Evolutionary conservation across 2,329 filamentous ascomycete genomes (phyloP), one percentile per base, ranked within the genome.

Genomic region (Domatiomyces catenatus): DNA sequence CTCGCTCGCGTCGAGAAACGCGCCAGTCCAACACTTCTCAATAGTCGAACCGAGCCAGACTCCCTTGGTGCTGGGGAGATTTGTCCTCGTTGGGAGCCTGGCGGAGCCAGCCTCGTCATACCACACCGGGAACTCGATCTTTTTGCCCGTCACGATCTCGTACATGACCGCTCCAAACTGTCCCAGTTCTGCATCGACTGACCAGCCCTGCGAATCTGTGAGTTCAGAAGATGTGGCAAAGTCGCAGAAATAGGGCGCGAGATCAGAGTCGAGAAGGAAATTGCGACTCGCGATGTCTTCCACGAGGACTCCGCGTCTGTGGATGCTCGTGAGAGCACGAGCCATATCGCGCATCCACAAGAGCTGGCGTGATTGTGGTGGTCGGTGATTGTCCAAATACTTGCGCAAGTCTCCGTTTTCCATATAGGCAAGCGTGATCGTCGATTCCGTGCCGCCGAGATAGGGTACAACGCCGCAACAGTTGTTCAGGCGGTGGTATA

Each of bases 111-210:
- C 32, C 43, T 47, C 56, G 48, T 46, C 57, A 58, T 19, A 39
- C 43, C 50, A 52, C 22, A 64, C 48, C 48, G 61, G 57, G 45
- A 62, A 59, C 19, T 59, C 52, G 49, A 52, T 61, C n/a, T 53
- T 50, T 7, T n/a, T 36, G 18, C 55, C 56, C 12, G 60, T 59
- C 10, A 59, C 46, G 39, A 64, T 54, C 51, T 64, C 59, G 49
- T 61, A 65, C 42, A 63, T 61, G n/a, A 64, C 62, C 26, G 58
- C 52, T 6, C 61, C 62, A 17, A 66, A 55, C 17, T 59, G 57
- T 2, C 60, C 60, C 43, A 66, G 60, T 49, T 66, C 61, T 10
- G 56, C 62, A 19, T 56, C n/a, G n/a, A n/a, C n/a, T n/a, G n/a
- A n/a, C n/a, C 54, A 63, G 26, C 59, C 62, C 26, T 56, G 50